phyloP scores from a whole-genome alignment of 1,139 yeast genomes.

The Pneumocystis sp. region DNA sequence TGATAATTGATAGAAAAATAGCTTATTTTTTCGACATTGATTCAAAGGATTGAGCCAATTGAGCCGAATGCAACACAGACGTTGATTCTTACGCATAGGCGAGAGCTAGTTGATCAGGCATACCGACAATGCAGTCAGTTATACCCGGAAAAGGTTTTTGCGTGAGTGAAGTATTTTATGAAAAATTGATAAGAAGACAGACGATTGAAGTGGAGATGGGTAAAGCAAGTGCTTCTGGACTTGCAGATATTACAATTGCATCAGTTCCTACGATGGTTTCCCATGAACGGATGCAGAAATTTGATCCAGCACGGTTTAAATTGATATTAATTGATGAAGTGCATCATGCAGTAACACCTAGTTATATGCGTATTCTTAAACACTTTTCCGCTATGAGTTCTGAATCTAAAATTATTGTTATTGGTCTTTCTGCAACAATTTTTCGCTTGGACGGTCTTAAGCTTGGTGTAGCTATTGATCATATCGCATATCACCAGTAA shows the following conservation, averaged over 20 bases:
- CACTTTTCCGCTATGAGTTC: conserved; percentile 38
- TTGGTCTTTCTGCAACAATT: conserved; percentile 83
- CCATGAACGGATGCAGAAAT: conserved; percentile 34
- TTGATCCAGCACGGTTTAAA: conserved; percentile 46
- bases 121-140: conserved; percentile 33
- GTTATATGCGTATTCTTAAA: conserved; percentile 45
- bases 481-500: conserved; percentile 56
- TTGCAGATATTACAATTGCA: conserved; percentile 57
- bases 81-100: conserved; percentile 64
- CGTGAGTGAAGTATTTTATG: not conserved
- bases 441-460: conserved; percentile 51
- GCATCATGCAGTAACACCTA: conserved; percentile 71
- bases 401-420: conserved; percentile 37
- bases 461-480: conserved; percentile 49
- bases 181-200: conserved; percentile 12
- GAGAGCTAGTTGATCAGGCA: conserved; percentile 67
- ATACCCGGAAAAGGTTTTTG: conserved; percentile 33
- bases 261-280: conserved; percentile 56
- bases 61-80: conserved; percentile 34
- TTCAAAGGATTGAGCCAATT: conserved; percentile 34
- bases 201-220: conserved; percentile 64
- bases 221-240: conserved; percentile 24
- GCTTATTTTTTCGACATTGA: conserved; percentile 48
- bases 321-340: conserved; percentile 81
- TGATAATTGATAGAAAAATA: not conserved